phyloP scores from a whole-genome alignment of 345 rosid genomes.

The Litchi chinensis region DNA sequence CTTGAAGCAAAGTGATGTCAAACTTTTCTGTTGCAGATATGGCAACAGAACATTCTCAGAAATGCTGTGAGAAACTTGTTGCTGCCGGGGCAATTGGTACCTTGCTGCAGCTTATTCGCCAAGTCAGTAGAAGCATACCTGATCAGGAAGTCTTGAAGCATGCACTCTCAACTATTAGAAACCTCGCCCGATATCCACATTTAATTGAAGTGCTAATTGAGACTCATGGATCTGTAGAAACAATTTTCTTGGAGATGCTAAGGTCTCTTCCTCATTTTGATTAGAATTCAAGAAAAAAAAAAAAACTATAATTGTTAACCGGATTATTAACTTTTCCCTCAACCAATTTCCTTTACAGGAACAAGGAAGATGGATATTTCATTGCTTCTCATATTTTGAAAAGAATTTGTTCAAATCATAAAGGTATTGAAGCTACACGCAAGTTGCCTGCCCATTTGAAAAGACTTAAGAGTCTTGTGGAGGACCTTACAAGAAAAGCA shows the following conservation, averaged over 20 bases:
- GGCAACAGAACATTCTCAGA: conserved; percentile 74
- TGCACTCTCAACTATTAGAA: conserved; percentile 74
- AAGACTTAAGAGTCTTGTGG: conserved; percentile 66
- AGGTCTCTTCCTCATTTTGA: conserved; percentile 45
- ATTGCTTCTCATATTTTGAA: conserved; percentile 68
- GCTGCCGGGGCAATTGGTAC: conserved; percentile 80
- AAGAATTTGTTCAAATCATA: conserved; percentile 55
- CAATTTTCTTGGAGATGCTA: conserved; percentile 62
- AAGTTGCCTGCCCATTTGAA: conserved; percentile 61
- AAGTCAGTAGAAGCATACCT: conserved; percentile 85
- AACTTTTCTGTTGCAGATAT: conserved; percentile 46
- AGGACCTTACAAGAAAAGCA: conserved; percentile 68
- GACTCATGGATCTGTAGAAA: conserved; percentile 60
- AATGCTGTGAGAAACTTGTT: conserved; percentile 84
- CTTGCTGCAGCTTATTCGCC: conserved; percentile 61
- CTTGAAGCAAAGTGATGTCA: neutral
- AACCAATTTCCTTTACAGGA: conserved; percentile 49
- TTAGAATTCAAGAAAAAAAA: neutral
- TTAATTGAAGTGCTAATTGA: conserved; percentile 60
- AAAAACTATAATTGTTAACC: neutral
- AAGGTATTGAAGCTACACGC: conserved; percentile 54
- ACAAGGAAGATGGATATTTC: conserved; percentile 86
- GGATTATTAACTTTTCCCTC: neutral
- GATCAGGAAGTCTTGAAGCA: conserved; percentile 86
- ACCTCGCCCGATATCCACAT: conserved; percentile 67